Evolutionary conservation across 176 grass and related monocot genomes (phyloP), one percentile per base, ranked within the genome.

Genomic region (Puya raimondii): DNA sequence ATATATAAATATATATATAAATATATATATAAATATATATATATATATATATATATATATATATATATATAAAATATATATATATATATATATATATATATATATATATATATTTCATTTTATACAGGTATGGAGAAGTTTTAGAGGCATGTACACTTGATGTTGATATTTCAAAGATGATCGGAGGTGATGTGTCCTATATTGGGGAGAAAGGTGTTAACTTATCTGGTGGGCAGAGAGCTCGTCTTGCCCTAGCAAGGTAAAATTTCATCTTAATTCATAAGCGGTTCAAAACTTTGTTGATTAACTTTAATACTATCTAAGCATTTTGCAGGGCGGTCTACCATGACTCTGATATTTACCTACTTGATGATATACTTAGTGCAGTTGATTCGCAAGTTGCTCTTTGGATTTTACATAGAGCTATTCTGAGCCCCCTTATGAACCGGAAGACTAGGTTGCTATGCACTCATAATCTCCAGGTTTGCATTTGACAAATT

Each of bases 381-480:
- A 96, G 93, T 71, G 84, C 93, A 13, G 93, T 96, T 82, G 93
- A 90, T 85, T 89, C 93, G 71, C 81, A 96, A 74, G 93, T 96
- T 87, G 93, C 93, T 72, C 81, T 77, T 15, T 85, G 86, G 79
- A 96, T 96, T 52, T 80, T 96, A 16, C 78, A 85, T 70, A 91
- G 75, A 47, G 67, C 74, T 74, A 86, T 96, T 78, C 72, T 83
- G 74, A 84, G 84, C 0, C 74, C 79, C 16, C 57, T 85, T 71
- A 81, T 89, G 74, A 87, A 79, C 48, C 59, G 21, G 17, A 96
- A 96, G 82, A 96, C 93, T 80, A 77, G 88, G 72, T 54, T 96
- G n/a, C 71, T 96, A 81, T 89, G 86, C 66, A 96, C 93, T 59
- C 86, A 92, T 70, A 92, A 85, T 79, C 71, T 86, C 81, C 88